Percentiles rank a stretch among this genome's conserved stretches.
Evolutionary conservation across 2,329 filamentous ascomycete genomes (phyloP).

Genomic region (Blastomyces percursus): DNA sequence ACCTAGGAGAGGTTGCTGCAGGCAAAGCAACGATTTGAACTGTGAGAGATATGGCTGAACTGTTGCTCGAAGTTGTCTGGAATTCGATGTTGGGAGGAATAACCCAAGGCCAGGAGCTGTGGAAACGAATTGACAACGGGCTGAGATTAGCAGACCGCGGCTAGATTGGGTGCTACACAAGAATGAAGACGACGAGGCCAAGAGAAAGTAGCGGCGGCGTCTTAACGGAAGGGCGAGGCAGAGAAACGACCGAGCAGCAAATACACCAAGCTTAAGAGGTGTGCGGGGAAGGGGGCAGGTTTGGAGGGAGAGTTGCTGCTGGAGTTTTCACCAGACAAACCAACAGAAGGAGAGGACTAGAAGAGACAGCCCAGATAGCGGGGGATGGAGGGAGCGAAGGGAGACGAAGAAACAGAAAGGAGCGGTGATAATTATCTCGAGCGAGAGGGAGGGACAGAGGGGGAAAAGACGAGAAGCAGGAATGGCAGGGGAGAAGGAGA

Average conservation of each 20-base stretch:
- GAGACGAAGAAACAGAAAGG: constrained; percentile 16
- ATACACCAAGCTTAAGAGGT: background rate
- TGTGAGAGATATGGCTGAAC: background rate
- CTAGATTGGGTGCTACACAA: background rate
- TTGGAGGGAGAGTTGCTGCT: background rate
- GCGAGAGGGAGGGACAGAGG: constrained; percentile 7
- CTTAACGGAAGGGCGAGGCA: background rate
- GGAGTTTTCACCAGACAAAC: constrained; percentile 1
- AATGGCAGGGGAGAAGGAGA: background rate
- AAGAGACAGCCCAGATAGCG: constrained; percentile 7
- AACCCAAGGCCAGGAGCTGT: background rate
- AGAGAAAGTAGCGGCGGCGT: background rate
- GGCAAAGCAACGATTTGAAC: background rate
- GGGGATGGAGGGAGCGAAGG: constrained; percentile 13
- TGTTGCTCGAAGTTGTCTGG: background rate
- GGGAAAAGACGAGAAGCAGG: background rate
- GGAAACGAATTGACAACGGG: background rate
- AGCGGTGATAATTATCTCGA: constrained; percentile 7
- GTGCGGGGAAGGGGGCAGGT: background rate
- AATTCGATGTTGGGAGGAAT: background rate
- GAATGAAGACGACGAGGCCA: background rate
- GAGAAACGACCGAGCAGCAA: background rate
- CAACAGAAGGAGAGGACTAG: constrained; percentile 1
- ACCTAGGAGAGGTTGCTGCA: background rate
- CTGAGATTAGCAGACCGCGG: background rate